Evolutionary conservation across 192 early-diverging fungal species (phyloP).

Genomic region (Powellomyces hirtus): DNA sequence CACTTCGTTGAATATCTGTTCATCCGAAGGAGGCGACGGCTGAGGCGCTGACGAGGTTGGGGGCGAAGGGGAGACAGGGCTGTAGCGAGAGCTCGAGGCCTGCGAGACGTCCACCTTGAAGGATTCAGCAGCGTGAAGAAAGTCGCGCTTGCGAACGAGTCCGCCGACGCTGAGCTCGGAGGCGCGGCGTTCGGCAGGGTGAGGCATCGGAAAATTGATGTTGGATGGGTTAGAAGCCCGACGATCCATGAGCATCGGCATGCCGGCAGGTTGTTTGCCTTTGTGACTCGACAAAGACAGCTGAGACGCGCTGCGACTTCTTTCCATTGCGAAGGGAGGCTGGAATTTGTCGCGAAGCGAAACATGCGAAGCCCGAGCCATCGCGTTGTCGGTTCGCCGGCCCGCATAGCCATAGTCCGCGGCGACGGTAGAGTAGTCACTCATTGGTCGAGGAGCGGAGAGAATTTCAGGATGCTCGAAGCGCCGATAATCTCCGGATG

Average conservation of each 20-base stretch:
- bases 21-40: constrained; percentile 49
- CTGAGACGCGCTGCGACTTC: not conserved
- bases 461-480: no score
- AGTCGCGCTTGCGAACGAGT: constrained; percentile 5
- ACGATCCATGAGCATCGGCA: not conserved
- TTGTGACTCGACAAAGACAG: not conserved
- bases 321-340: not conserved
- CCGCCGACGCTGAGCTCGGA: constrained; percentile 23
- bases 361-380: no score
- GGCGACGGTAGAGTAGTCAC: no score
- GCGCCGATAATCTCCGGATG: no score
- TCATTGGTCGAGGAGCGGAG: no score
- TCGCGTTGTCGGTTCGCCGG: no score
- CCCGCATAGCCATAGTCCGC: no score
- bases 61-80: not conserved
- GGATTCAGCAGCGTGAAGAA: not conserved
- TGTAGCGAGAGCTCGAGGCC: not conserved
- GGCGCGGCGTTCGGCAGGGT: constrained; percentile 23
- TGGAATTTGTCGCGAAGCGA: no score
- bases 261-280: not conserved
- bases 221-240: constrained; percentile 10
- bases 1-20: constrained; percentile 66
- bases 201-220: constrained; percentile 24
- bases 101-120: constrained; percentile 26
- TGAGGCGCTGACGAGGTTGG: not conserved